Base-by-base conservation (phyloP, 148 eudicot species). In the Diospyros lotus region DNA sequence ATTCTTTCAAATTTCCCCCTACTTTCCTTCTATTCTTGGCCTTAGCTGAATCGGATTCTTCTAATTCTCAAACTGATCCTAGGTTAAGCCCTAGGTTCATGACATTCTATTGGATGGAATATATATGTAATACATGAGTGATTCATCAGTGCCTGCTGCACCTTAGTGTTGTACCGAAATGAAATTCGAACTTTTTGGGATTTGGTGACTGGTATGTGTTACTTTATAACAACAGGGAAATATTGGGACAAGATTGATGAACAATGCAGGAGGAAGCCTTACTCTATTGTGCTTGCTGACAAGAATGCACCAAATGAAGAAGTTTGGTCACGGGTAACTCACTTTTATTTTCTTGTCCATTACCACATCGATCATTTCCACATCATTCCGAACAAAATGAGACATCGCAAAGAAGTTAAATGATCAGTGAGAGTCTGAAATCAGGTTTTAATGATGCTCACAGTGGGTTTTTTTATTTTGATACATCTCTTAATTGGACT, bases 271-370 rank as follows among this genome's bases (percentile, higher is more conserved):
- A 90, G 80, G 71, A 92, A 89, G 69, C 89, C 93, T 67, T 85
- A 84, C 77, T 87, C 93, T 50, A 86, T 94, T 69, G 74, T 92
- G 85, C 93, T 94, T 80, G 98, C 98, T 64, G 98, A 94, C 93
- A 94, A 94, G 83, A 94, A 92, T 82, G 97, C 98, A 75, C 98
- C 98, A 66, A 94, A 92, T 83, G 98, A 90, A 87, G 98, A 94
- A 77, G 98, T 94, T 53, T 94, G 98, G 98, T 83, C 69, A 71
- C 93, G 88, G 96, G 98, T 94, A 74, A 66, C 68, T 55, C 58
- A 10, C 39, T 48, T 61, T 44, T 66, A 9, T 61, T 40, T 73
- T 2, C 58, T 61, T 11, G 38, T 8, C 63, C 39, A 11, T 14
- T 9, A 48, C 41, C 59, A 17, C 64, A 44, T 45, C 40, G 59